Conservation (phyloP, 2,329 filamentous ascomycete genomes). For the Pseudopyrenochaeta lycopersici region DNA sequence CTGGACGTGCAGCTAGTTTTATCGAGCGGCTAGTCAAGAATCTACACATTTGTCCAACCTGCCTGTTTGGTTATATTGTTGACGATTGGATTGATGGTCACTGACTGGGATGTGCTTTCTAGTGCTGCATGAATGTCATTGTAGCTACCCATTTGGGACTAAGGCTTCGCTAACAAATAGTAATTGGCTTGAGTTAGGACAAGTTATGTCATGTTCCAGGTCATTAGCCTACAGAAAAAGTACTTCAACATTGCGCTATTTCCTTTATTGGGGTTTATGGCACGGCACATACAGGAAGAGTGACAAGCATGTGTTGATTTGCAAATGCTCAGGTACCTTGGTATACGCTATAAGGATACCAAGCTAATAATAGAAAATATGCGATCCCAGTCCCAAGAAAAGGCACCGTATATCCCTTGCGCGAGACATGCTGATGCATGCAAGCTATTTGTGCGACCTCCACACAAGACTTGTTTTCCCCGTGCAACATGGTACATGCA, state of each 20-base stretch:
- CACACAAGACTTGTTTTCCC: slow-evolving; percentile 3
- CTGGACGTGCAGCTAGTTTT: slow-evolving; percentile 5
- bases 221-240: no score
- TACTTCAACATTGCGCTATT: no score
- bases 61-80: background rate
- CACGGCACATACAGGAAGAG: background rate
- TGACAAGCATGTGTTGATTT: background rate
- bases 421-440: slow-evolving; percentile 11
- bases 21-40: background rate
- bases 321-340: slow-evolving; percentile 7
- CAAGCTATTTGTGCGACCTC: slow-evolving; percentile 13
- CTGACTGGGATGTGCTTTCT: no score
- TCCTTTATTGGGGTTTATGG: no score
- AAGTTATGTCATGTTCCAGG: no score
- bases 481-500: slow-evolving; percentile 1
- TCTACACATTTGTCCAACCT: background rate
- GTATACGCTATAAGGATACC: slow-evolving; percentile 5
- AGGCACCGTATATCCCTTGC: slow-evolving; percentile 9
- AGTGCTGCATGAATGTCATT: no score
- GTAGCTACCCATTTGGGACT: no score
- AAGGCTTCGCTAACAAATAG: no score
- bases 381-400: background rate
- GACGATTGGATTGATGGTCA: background rate
- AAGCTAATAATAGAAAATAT: slow-evolving; percentile 11
- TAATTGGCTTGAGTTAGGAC: no score